phyloP scores from a whole-genome alignment of 768 basidiomycete species.

The Calvatia gigantea region DNA sequence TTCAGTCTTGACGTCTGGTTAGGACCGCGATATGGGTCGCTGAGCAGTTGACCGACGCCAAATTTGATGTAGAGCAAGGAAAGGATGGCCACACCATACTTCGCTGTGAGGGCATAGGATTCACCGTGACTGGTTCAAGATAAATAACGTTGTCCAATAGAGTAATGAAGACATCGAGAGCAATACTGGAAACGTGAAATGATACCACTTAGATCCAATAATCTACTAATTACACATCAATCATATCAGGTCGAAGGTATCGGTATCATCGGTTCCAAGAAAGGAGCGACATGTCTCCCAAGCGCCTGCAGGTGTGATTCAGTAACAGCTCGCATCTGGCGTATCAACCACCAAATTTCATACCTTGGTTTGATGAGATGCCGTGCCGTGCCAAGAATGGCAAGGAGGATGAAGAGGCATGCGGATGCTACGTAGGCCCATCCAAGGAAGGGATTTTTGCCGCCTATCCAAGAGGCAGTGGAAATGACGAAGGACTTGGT shows the following conservation, averaged over 20 bases:
- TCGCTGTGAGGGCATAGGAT: slow-evolving; percentile 65
- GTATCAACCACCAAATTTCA: slow-evolving; percentile 14
- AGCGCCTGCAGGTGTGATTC: slow-evolving; percentile 54
- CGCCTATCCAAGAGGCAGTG: slow-evolving; percentile 98
- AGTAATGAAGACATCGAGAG: neutral
- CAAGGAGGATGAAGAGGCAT: slow-evolving; percentile 82
- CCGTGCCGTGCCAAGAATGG: slow-evolving; percentile 82
- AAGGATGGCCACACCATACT: slow-evolving; percentile 39
- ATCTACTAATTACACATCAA: slow-evolving; percentile 23
- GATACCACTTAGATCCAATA: neutral
- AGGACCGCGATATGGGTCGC: slow-evolving; percentile 74
- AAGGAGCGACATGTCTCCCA: slow-evolving; percentile 83
- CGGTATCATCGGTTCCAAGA: slow-evolving; percentile 73
- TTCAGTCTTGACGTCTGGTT: neutral
- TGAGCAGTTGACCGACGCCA: slow-evolving; percentile 63
- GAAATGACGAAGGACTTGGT: slow-evolving; percentile 97
- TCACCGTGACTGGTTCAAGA: slow-evolving; percentile 23
- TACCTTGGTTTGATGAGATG: slow-evolving; percentile 93
- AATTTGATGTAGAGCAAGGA: slow-evolving; percentile 51
- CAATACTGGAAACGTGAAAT: neutral
- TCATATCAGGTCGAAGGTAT: slow-evolving; percentile 18
- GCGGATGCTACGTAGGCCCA: slow-evolving; percentile 96
- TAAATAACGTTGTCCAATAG: slow-evolving; percentile 7
- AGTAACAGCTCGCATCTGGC: slow-evolving; percentile 7
- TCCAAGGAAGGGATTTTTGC: slow-evolving; percentile 97